Evolutionary conservation across 805 yeast genomes (phyloP).

Genomic region (Candida gorgasii): DNA sequence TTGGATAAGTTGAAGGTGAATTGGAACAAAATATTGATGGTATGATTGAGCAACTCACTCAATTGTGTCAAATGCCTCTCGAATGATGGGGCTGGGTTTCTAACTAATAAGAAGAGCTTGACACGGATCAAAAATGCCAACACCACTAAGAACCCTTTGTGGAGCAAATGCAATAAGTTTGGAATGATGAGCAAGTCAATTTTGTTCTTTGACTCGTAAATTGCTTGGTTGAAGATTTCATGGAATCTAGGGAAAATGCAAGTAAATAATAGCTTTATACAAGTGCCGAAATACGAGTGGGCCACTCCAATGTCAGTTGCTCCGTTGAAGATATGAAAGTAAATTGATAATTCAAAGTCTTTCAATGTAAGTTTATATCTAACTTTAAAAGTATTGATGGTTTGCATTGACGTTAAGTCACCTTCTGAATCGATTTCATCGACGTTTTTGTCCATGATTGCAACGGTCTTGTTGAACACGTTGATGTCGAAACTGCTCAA

Average conservation of each 20-base stretch:
- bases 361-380: constrained; percentile 4
- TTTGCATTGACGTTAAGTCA: too few relatives aligned
- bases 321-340: constrained; percentile 12
- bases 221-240: constrained; percentile 1
- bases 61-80: background rate
- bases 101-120: background rate
- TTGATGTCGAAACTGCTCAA: background rate
- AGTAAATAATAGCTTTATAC: constrained; percentile 2
- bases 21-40: constrained; percentile 3
- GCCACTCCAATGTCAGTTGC: background rate
- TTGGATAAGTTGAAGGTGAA: constrained; percentile 38
- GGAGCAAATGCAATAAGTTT: constrained; percentile 10
- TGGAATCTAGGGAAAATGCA: constrained; percentile 5
- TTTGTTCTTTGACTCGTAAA: constrained; percentile 1
- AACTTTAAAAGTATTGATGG: constrained; percentile 7
- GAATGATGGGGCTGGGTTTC: background rate
- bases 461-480: background rate
- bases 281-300: constrained; percentile 3
- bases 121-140: constrained; percentile 7
- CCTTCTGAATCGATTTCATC: too few relatives aligned
- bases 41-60: constrained; percentile 1
- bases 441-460: background rate
- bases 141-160: constrained; percentile 7
- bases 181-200: constrained; percentile 12
- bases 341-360: constrained; percentile 4